Evolutionary conservation across 306 rosid genomes (phyloP).

Genomic region (Malus fusca): DNA sequence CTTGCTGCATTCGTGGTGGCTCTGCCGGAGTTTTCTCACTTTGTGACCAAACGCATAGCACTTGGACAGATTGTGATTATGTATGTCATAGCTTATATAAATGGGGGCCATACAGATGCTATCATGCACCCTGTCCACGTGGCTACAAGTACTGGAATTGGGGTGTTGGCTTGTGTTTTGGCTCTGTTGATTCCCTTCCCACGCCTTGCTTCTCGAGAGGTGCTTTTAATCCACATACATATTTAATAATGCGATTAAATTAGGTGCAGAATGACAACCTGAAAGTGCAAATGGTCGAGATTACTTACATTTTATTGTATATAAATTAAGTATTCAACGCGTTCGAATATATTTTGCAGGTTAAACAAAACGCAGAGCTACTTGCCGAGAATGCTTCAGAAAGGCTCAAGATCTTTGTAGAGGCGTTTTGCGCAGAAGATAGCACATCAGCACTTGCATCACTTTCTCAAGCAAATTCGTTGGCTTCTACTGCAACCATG

Average conservation of each 20-base stretch:
- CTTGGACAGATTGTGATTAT: slow-evolving; percentile 56
- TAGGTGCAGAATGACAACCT: neutral
- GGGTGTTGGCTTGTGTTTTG: slow-evolving; percentile 51
- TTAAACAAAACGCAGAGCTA: slow-evolving; percentile 31
- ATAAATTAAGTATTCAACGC: neutral
- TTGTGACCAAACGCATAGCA: slow-evolving; percentile 51
- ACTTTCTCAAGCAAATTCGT: slow-evolving; percentile 28
- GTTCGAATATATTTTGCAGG: slow-evolving; percentile 22
- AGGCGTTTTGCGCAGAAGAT: slow-evolving; percentile 42
- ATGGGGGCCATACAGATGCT: slow-evolving; percentile 28
- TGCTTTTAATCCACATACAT: neutral
- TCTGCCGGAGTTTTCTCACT: slow-evolving; percentile 39
- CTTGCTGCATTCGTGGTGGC: slow-evolving; percentile 50
- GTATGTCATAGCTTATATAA: slow-evolving; percentile 40
- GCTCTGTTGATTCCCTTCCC: slow-evolving; percentile 64
- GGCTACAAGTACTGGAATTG: slow-evolving; percentile 51
- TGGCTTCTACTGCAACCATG: slow-evolving; percentile 29
- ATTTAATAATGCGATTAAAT: neutral
- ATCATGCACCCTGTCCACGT: slow-evolving; percentile 58
- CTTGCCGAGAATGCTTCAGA: slow-evolving; percentile 34
- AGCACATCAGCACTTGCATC: slow-evolving; percentile 24
- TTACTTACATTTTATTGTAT: neutral
- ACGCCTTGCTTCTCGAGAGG: slow-evolving; percentile 52
- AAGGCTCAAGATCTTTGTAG: slow-evolving; percentile 37
- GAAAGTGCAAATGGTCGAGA: neutral